phyloP scores from a whole-genome alignment of 1,284 basidiomycete genomes.

The Tausonia pullulans region DNA sequence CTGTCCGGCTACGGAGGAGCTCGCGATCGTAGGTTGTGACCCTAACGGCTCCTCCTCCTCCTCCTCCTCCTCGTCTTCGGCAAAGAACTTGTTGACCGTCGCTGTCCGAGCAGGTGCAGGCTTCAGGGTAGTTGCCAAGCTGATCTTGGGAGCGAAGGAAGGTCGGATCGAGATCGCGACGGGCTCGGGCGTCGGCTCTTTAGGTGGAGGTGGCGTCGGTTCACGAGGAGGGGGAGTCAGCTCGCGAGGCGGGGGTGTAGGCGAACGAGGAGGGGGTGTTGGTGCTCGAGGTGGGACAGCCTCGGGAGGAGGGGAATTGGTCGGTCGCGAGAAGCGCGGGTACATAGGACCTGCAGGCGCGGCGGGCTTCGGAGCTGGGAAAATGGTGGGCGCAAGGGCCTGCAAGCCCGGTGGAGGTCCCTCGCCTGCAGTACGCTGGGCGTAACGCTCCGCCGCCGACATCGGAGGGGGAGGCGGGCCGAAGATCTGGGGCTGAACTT shows the following conservation, averaged over 20 bases:
- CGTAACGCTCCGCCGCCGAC: not conserved
- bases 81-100: slow-evolving; percentile 9
- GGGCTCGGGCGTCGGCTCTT: not conserved
- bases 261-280: not conserved
- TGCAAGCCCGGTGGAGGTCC: no score
- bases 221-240: not conserved
- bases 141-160: not conserved
- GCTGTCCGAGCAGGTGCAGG: not conserved
- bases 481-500: not conserved
- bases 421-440: not conserved
- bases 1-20: no score
- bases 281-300: not conserved
- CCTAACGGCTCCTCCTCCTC: no score
- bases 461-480: slow-evolving; percentile 2
- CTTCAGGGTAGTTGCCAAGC: not conserved
- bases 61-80: not conserved
- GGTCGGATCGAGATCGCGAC: slow-evolving; percentile 5
- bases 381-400: no score
- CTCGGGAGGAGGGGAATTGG: not conserved
- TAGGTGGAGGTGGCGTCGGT: not conserved
- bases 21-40: no score
- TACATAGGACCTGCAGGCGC: no score
- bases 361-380: no score
- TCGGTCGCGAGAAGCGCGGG: no score
- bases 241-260: not conserved